Base-by-base conservation (phyloP, 495 filamentous ascomycete species). In the Hyaloscypha hepaticicola region DNA sequence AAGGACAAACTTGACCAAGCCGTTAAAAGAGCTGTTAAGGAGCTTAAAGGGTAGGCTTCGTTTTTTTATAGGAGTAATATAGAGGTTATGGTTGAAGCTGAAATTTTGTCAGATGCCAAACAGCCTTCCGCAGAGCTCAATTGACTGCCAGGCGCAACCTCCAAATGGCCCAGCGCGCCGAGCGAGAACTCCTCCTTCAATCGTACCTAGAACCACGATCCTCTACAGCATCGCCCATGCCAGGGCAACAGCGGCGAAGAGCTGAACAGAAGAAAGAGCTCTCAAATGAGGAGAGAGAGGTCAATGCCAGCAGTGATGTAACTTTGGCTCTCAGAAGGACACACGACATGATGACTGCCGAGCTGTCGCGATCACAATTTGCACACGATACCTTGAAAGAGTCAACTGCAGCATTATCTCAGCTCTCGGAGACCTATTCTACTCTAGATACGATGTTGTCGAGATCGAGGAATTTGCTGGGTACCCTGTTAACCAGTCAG, bases 331-430 rank as follows among this genome's bases (percentile, higher is more conserved):
- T 99, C 49, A 83, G 91, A 55, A 82, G 93, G 67, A 96, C 93
- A 12, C 93, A 98, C 73, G 82, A 88, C 26, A 79, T 96, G 62
- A 90, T 98, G 82, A 84, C 90, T 48, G 77, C 85, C 0, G 92
- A 96, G 78, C 82, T 99, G 5, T 85, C 87, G 55, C 85, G 89
- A 33, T 93, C 90, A 34, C 88, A 87, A 66, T 98, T 97, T 72
- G 93, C 95, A 6, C 85, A 92, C 45, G 88, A 96, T 61, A 96
- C 93, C 1, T 82, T 98, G 77, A 88, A 77, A 75, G 89, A 83
- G 78, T 92, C 88, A 0, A 93, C 89, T 1, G 90, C 86, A 2
- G 93, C 94, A 0, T 84, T 99, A 8, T 83, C 82, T 6, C 87
- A 91, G 41, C 82, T 99, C 3, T 86, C 87, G 3, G 87, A 92